Conservation (phyloP, 768 basidiomycete species). For the Piloderma croceum region DNA sequence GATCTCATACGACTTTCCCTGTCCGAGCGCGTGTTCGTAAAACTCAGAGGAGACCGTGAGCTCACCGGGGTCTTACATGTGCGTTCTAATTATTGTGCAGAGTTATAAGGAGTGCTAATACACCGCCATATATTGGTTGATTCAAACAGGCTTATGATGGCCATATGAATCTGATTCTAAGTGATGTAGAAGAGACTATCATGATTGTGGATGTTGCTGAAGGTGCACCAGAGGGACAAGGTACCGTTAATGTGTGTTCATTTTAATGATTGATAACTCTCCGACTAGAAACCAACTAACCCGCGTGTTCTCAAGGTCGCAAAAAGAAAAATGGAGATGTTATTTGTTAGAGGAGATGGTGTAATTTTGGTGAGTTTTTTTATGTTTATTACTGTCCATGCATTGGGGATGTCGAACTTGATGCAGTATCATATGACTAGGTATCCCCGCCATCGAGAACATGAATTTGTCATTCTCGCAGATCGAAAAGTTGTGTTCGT, state of each 20-base stretch:
- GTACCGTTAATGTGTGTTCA: constrained; percentile 59
- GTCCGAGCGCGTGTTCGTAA: constrained; percentile 97
- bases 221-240: constrained; percentile 47
- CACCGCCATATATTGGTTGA: too few relatives aligned
- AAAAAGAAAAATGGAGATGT: constrained; percentile 94
- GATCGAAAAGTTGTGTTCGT: too few relatives aligned
- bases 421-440: constrained; percentile 29
- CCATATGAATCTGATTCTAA: constrained; percentile 99
- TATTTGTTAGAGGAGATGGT: constrained; percentile 95
- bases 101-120: too few relatives aligned
- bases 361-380: constrained; percentile 76
- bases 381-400: background rate
- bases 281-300: background rate
- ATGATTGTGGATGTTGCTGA: constrained; percentile 90
- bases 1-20: constrained; percentile 95
- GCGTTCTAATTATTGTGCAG: too few relatives aligned
- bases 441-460: constrained; percentile 78
- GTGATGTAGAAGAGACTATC: constrained; percentile 96
- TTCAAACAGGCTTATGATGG: constrained; percentile 88
- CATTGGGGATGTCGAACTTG: constrained; percentile 8
- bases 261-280: background rate
- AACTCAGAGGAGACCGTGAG: constrained; percentile 91
- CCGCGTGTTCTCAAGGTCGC: constrained; percentile 53
- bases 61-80: constrained; percentile 91
- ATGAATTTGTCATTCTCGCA: constrained; percentile 36